These are phyloP conservation scores for Exophiala aquamarina DNA, from an alignment of 2,329 filamentous ascomycete species.

Conservation along the genomic window DNA sequence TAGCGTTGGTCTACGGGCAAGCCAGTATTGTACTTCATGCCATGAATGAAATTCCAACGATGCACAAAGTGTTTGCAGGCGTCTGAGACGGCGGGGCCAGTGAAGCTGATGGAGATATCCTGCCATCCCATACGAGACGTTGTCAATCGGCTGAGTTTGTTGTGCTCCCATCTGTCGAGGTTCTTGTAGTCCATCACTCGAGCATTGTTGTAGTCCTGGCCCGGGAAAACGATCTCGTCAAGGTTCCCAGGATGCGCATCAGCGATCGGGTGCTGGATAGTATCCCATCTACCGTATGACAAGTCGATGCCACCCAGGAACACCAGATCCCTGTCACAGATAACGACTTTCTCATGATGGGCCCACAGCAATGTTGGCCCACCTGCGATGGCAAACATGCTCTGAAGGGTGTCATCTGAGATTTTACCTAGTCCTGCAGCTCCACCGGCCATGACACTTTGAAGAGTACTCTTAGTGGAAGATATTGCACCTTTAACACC, in stretches of 20 bases:
- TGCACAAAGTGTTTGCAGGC: constrained; percentile 76
- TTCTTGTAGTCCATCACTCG: constrained; percentile 76
- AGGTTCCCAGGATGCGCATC: constrained; percentile 78
- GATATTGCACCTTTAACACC: constrained; percentile 66
- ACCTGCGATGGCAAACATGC: constrained; percentile 76
- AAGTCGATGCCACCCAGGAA: constrained; percentile 92
- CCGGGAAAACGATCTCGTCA: constrained; percentile 75
- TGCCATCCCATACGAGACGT: constrained; percentile 93
- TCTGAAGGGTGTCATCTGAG: constrained; percentile 70
- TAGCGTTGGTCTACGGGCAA: constrained; percentile 6
- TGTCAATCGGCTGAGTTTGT: constrained; percentile 77
- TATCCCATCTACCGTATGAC: constrained; percentile 86
- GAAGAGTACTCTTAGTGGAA: constrained; percentile 59
- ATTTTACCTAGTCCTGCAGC: constrained; percentile 61
- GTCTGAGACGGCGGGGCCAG: constrained; percentile 72
- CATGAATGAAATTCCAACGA: constrained; percentile 87
- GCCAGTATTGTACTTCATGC: constrained; percentile 75
- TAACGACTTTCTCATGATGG: constrained; percentile 85
- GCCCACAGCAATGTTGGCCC: constrained; percentile 87
- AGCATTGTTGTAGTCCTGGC: constrained; percentile 92
- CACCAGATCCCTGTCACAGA: constrained; percentile 71
- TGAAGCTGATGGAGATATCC: constrained; percentile 75
- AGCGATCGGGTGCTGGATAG: constrained; percentile 78
- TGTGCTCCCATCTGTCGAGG: constrained; percentile 76
- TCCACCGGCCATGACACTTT: constrained; percentile 56